Evolutionary conservation across 306 rosid genomes (phyloP).

Genomic region (Myrica gale): DNA sequence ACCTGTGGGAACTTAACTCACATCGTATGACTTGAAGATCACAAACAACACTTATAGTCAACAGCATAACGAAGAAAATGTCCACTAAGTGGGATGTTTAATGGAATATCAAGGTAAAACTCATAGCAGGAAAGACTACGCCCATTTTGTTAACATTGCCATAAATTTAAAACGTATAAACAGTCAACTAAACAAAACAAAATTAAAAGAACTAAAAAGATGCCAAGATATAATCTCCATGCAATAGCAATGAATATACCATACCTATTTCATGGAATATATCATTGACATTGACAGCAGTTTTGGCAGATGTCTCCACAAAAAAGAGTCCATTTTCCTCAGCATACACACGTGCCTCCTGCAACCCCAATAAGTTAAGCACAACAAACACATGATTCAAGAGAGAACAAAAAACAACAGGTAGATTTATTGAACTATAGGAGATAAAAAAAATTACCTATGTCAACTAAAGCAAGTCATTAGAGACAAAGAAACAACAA

Average conservation of each 20-base stretch:
- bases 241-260: slow-evolving; percentile 13
- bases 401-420: background rate
- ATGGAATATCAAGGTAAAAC: background rate
- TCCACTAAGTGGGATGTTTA: background rate
- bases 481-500: background rate
- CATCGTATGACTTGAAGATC: no score
- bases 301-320: slow-evolving; percentile 66
- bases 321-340: slow-evolving; percentile 63
- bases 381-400: slow-evolving; percentile 4
- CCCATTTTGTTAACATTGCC: background rate
- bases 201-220: background rate
- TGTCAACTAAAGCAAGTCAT: background rate
- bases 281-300: slow-evolving; percentile 58
- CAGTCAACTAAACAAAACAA: background rate
- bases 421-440: background rate
- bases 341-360: slow-evolving; percentile 60
- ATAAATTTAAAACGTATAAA: background rate
- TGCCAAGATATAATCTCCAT: background rate
- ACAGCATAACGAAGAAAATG: background rate
- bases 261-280: slow-evolving; percentile 57
- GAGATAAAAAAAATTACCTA: no score
- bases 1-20: no score
- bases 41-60: background rate
- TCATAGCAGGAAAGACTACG: background rate
- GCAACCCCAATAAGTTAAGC: slow-evolving; percentile 27